phyloP scores from a whole-genome alignment of 2,329 filamentous ascomycete species.

The Rutstroemia sp. region DNA sequence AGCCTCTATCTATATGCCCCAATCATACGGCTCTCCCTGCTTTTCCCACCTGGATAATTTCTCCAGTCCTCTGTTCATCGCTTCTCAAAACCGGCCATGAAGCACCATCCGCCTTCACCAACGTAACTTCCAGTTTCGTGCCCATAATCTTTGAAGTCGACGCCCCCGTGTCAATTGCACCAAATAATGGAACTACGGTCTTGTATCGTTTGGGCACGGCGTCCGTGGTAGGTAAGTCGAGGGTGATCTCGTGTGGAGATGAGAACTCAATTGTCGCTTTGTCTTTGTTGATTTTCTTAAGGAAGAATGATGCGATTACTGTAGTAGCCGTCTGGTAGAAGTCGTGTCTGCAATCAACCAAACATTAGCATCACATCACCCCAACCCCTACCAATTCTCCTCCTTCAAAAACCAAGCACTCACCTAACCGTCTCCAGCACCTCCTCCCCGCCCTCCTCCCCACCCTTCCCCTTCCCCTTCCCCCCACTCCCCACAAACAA shows the following conservation, averaged over 20 bases:
- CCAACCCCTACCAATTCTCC: not conserved
- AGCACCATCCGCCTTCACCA: slow-evolving; percentile 55
- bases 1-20: not conserved
- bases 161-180: slow-evolving; percentile 59
- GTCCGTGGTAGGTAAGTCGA: slow-evolving; percentile 84
- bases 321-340: slow-evolving; percentile 87
- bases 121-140: slow-evolving; percentile 61
- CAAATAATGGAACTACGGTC: slow-evolving; percentile 67
- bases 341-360: slow-evolving; percentile 53
- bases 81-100: slow-evolving; percentile 63
- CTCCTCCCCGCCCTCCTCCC: slow-evolving; percentile 37
- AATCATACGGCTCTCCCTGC: slow-evolving; percentile 44
- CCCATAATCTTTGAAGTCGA: slow-evolving; percentile 60
- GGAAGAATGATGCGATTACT: slow-evolving; percentile 86
- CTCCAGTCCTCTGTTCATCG: slow-evolving; percentile 58
- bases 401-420: slow-evolving; percentile 23
- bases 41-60: slow-evolving; percentile 84
- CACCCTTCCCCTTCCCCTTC: slow-evolving; percentile 66
- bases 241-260: slow-evolving; percentile 49
- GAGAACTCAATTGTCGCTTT: slow-evolving; percentile 65
- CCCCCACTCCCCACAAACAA: slow-evolving; percentile 77
- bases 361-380: not conserved
- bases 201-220: slow-evolving; percentile 68
- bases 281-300: slow-evolving; percentile 93
- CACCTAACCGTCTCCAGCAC: slow-evolving; percentile 70